Evolutionary conservation across 306 rosid genomes (phyloP), one percentile per base, ranked within the genome.

Genomic region (Adenanthera pavonina): DNA sequence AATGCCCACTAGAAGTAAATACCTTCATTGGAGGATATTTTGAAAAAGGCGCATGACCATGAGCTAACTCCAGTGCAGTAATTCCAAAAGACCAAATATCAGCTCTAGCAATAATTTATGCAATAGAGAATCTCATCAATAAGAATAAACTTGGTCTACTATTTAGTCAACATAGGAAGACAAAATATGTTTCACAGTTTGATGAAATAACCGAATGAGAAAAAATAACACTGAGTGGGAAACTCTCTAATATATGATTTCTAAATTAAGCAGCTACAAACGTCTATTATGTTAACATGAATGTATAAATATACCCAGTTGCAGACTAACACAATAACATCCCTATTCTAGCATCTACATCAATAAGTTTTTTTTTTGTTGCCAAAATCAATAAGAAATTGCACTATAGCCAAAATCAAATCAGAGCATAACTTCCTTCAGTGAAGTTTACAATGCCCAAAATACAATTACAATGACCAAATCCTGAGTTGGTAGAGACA

Each of bases 61-160:
- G 92, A 80, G 92, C 92, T 85, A 89, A 80, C 88, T 89, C 92
- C 60, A 89, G 72, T 34, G 92, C 92, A 25, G 90, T 89, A 59
- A 89, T 89, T 72, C 92, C 92, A 44, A 89, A 89, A 73, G 92
- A 89, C 92, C 92, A 89, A 69, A 89, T 81, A 84, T 95, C 99
- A 81, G 79, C 90, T 82, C 87, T 84, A 64, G 48, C 44, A 47
- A 84, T 61, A 49, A 74, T 75, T 75, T 75, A 0, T 59, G 69
- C 56, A 59, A 11, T 43, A 75, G 54, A 57, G 59, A 60, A 67
- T 68, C 35, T 70, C 25, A 77, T 66, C 35, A 59, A 70, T 13
- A 47, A 11, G 25, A 60, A 76, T 51, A 75, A 67, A 44, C 53
- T 74, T 8, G 70, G 56, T 60, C 62, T 20, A 38, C 44, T 72